These are phyloP conservation scores for Phytopythium sindhum DNA, from an alignment of 352 stramenopile species.

Conservation along the genomic window DNA sequence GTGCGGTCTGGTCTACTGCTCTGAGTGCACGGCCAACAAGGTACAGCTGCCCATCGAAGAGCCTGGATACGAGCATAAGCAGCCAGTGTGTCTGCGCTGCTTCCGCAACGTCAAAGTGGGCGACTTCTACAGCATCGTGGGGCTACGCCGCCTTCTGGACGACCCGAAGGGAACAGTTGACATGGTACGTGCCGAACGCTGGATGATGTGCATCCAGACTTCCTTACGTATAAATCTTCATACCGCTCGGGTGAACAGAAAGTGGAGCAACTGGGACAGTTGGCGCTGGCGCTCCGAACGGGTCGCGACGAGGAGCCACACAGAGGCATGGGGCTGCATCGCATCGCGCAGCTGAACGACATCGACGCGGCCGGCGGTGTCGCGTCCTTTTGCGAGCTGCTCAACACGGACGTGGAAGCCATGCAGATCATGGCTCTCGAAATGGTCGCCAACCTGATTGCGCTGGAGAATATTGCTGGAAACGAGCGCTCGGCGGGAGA, in stretches of 20 bases:
- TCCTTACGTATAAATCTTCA: not conserved
- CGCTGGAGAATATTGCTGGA: constrained; percentile 65
- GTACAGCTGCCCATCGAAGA: constrained; percentile 59
- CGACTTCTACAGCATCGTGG: constrained; percentile 77
- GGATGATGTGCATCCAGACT: not conserved
- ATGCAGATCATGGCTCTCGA: constrained; percentile 59
- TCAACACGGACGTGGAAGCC: constrained; percentile 47
- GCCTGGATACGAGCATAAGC: constrained; percentile 60
- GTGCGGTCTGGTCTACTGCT: constrained; percentile 72
- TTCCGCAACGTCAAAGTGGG: constrained; percentile 63
- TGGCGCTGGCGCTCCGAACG: constrained; percentile 49
- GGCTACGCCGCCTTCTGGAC: constrained; percentile 50
- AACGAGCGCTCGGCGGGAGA: constrained; percentile 66
- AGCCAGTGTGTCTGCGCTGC: constrained; percentile 71
- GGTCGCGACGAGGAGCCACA: constrained; percentile 56
- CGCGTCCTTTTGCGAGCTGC: constrained; percentile 62
- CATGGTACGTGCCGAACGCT: constrained; percentile 18
- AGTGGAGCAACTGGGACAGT: constrained; percentile 63
- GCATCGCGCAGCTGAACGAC: constrained; percentile 81
- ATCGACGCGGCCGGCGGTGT: constrained; percentile 78
- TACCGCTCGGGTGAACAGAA: constrained; percentile 25
- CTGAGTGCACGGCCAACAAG: constrained; percentile 71
- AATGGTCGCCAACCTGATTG: constrained; percentile 75
- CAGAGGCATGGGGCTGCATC: constrained; percentile 63
- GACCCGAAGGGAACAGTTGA: constrained; percentile 33